A percentile compares a stretch with the other conserved stretches of the same genome.
phyloP scores from a whole-genome alignment of 2,329 filamentous ascomycete genomes.

The Fusarium subglutinans region DNA sequence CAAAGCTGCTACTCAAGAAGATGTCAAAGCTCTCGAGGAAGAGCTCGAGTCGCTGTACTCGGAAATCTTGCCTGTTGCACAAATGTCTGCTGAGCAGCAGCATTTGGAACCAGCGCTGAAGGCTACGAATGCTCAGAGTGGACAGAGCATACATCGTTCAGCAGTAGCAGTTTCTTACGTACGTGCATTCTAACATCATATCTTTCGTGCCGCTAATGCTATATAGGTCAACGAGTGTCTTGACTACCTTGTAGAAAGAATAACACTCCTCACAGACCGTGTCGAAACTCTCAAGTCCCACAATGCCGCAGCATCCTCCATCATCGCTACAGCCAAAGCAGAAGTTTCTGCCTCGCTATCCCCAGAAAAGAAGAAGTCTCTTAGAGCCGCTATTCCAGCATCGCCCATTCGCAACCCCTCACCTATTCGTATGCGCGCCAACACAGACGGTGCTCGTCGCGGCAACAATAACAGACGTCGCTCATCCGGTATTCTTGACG shows the following conservation, averaged over 20 bases:
- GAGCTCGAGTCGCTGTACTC: conserved; percentile 76
- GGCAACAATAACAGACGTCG: conserved; percentile 41
- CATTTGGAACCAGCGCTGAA: conserved; percentile 68
- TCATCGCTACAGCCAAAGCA: conserved; percentile 54
- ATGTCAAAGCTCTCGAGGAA: conserved; percentile 63
- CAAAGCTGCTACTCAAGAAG: conserved; percentile 46
- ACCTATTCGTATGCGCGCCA: conserved; percentile 48
- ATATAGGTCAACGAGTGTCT: conserved; percentile 62
- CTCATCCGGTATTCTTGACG: conserved; percentile 51
- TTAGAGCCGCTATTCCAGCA: conserved; percentile 38
- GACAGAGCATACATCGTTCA: conserved; percentile 56
- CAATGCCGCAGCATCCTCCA: conserved; percentile 49
- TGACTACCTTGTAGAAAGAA: conserved; percentile 60
- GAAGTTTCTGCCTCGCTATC: conserved; percentile 51
- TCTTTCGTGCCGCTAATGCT: conserved; percentile 28
- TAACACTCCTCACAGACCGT: conserved; percentile 52
- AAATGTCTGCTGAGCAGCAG: conserved; percentile 76
- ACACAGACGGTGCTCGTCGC: conserved; percentile 31
- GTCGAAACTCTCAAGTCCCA: conserved; percentile 59
- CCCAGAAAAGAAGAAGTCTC: conserved; percentile 35
- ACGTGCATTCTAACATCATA: conserved; percentile 28
- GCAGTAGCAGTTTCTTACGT: conserved; percentile 62
- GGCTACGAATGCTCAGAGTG: conserved; percentile 54
- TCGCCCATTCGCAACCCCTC: conserved; percentile 51
- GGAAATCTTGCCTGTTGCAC: conserved; percentile 74